These are phyloP conservation scores for Oemleria cerasiformis DNA, from an alignment of 306 rosid species.

Conservation along the genomic window DNA sequence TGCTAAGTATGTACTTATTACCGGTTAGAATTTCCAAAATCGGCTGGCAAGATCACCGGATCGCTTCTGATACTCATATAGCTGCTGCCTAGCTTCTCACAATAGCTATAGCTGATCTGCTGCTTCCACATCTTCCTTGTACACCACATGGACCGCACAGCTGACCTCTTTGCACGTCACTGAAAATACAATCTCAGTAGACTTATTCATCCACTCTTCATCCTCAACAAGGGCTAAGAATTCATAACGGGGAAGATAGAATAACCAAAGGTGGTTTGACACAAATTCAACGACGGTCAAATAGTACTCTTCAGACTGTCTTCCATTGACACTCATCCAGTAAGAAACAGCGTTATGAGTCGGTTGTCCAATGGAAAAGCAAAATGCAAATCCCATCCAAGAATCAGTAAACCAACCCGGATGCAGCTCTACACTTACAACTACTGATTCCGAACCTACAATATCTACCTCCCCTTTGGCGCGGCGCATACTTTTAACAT, in stretches of 20 bases:
- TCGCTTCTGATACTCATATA: too few species aligned
- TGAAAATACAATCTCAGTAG: neutral
- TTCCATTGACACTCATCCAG: neutral
- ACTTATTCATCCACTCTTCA: too few species aligned
- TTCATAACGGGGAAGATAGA: neutral
- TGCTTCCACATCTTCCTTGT: neutral
- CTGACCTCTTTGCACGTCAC: neutral
- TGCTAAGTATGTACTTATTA: too few species aligned
- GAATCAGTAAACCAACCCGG: neutral
- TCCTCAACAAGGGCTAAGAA: neutral
- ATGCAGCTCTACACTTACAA: neutral
- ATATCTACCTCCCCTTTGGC: too few species aligned
- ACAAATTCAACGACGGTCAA: too few species aligned
- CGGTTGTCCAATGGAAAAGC: neutral
- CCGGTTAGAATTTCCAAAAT: too few species aligned
- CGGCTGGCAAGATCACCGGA: neutral
- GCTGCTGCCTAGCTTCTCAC: too few species aligned
- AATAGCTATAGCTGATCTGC: too few species aligned
- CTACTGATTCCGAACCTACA: neutral
- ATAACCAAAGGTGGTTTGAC: neutral
- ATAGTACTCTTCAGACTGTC: too few species aligned
- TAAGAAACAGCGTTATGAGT: too few species aligned
- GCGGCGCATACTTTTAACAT: neutral
- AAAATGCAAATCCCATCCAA: neutral
- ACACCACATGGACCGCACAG: neutral